Evolutionary conservation across 306 rosid genomes (phyloP), one percentile per base, ranked within the genome.

Genomic region (Gastrolobium bilobum): DNA sequence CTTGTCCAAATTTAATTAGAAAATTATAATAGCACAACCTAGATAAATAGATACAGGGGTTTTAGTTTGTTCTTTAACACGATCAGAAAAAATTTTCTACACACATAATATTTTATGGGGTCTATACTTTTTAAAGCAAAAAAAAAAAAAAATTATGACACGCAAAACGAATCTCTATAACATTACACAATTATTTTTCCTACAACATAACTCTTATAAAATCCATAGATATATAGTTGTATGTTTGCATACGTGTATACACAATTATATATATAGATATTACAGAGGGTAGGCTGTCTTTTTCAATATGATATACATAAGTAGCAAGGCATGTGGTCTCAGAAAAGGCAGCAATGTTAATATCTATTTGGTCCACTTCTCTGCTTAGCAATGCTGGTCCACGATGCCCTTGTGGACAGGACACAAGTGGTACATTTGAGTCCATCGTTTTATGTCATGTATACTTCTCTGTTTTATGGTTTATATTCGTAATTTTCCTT

Each of bases 241-340:
- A 20, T 20, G 26, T 20, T 20, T 20, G 26, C 26, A n/a, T n/a
- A n/a, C n/a, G n/a, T n/a, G n/a, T n/a, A n/a, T n/a, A n/a, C n/a
- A n/a, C n/a, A n/a, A n/a, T n/a, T n/a, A 52, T 20, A 52, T 10
- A 3, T n/a, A 34, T 29, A 8, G 13, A 61, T 7, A n/a, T 50
- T 51, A 53, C 39, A 54, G 73, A 66, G 10, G 84, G 83, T 81
- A 81, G 66, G 85, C 63, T 85, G 90, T 85, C 88, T 50, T 69
- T 67, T 67, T 89, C 85, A 81, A 71, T 6, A 66, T 81, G 72
- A 58, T 39, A 73, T 30, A 66, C 81, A 69, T 76, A 77, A 77
- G 86, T 61, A 72, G 86, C 75, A 87, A 85, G 59, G 71, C 84
- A 80, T 83, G 88, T 89, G 93, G 90, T 87, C 86, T 85, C 86